Conservation (phyloP, 441 rosid genomes). For the Pelargonium australe region DNA sequence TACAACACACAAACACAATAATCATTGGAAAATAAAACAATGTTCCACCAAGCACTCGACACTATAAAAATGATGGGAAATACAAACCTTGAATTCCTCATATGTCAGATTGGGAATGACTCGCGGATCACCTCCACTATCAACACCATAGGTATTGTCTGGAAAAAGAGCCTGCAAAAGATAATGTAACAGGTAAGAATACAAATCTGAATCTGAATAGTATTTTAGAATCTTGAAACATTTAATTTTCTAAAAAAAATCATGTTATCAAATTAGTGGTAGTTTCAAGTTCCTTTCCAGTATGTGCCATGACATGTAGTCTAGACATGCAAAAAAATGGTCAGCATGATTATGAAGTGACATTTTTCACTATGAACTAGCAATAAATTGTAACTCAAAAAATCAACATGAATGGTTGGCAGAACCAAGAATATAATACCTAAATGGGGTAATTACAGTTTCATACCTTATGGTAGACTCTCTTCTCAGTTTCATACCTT, state of each 20-base stretch:
- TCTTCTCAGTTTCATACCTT: no score
- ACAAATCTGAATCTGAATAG: slow-evolving; percentile 1
- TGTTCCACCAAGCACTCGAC: neutral
- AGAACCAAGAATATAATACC: neutral
- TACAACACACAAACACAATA: neutral
- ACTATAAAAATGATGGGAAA: slow-evolving; percentile 6
- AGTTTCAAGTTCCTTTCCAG: neutral
- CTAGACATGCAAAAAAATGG: neutral
- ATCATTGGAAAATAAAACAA: slow-evolving; percentile 3
- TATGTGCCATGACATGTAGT: neutral
- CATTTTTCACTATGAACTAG: neutral
- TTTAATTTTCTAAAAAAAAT: neutral
- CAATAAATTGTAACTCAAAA: no score
- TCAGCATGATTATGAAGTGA: neutral
- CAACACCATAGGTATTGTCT: slow-evolving; percentile 84
- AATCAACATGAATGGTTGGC: neutral
- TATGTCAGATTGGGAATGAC: slow-evolving; percentile 76
- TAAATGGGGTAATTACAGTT: no score
- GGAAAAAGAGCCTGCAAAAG: slow-evolving; percentile 74
- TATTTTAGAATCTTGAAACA: neutral
- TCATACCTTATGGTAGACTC: no score
- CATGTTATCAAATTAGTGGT: neutral
- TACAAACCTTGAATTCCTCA: slow-evolving; percentile 69
- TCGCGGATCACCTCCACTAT: slow-evolving; percentile 97
- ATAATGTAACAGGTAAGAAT: slow-evolving; percentile 11